A percentile compares a stretch with the other conserved stretches of the same genome.
phyloP scores from a whole-genome alignment of 371 early-diverging fungal species.

The Conidiobolus incongruus region DNA sequence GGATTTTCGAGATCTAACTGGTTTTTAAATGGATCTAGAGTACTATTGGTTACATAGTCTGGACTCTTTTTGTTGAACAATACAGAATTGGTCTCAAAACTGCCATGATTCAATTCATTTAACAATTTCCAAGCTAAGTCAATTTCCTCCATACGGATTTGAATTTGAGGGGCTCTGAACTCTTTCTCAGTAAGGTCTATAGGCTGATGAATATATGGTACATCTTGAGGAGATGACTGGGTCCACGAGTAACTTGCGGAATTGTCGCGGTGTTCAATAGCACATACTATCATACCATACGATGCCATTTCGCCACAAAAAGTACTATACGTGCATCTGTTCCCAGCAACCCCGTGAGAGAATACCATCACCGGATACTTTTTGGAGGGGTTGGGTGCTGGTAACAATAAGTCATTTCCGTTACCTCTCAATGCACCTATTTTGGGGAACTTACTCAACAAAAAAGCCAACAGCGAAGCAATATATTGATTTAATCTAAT shows the following conservation, averaged over 20 bases:
- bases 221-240: constrained; percentile 6
- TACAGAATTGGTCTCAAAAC: neutral
- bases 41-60: no score
- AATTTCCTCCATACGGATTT: constrained; percentile 15
- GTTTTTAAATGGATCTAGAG: no score
- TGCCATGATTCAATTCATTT: neutral
- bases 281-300: constrained; percentile 20
- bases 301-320: constrained; percentile 22
- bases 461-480: no score
- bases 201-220: constrained; percentile 7
- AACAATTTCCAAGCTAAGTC: constrained; percentile 2
- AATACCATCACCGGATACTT: constrained; percentile 13
- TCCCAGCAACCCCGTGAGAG: constrained; percentile 20
- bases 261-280: constrained; percentile 27
- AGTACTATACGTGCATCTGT: constrained; percentile 16
- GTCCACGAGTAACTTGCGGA: constrained; percentile 12
- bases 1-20: constrained; percentile 15
- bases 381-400: neutral
- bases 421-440: no score
- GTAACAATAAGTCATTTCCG: no score
- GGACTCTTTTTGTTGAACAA: no score
- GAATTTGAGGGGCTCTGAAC: constrained; percentile 11
- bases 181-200: constrained; percentile 7
- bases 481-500: no score
- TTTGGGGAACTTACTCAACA: no score